A percentile compares a stretch with the other conserved stretches of the same genome.
Evolutionary conservation across 2,329 filamentous ascomycete species (phyloP).

Genomic region (Onygenales sp.): DNA sequence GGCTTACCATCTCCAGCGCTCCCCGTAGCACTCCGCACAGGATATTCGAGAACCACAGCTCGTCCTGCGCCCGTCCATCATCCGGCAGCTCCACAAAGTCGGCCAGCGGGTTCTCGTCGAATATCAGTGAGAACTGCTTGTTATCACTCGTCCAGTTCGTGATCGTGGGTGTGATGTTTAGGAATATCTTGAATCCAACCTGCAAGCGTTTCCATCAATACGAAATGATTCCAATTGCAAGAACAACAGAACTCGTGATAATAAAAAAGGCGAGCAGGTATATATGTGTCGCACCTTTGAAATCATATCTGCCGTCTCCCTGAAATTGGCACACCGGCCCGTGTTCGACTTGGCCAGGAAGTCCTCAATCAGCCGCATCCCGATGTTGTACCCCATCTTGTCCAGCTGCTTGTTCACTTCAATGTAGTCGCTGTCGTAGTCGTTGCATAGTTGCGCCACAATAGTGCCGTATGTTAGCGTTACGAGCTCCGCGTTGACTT

Average conservation of each 20-base stretch:
- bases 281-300: slow-evolving; percentile 54
- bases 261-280: not conserved
- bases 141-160: slow-evolving; percentile 94
- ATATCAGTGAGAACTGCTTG: slow-evolving; percentile 91
- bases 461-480: slow-evolving; percentile 97
- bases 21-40: slow-evolving; percentile 87
- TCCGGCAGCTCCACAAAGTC: slow-evolving; percentile 97
- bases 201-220: slow-evolving; percentile 27
- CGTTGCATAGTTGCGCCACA: slow-evolving; percentile 90
- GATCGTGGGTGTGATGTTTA: slow-evolving; percentile 88
- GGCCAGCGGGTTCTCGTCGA: slow-evolving; percentile 92
- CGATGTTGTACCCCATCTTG: slow-evolving; percentile 99
- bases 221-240: not conserved
- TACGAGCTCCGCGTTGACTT: slow-evolving; percentile 95
- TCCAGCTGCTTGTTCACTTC: slow-evolving; percentile 98
- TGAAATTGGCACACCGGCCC: slow-evolving; percentile 81
- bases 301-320: slow-evolving; percentile 95
- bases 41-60: slow-evolving; percentile 98
- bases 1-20: slow-evolving; percentile 80
- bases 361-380: slow-evolving; percentile 89
- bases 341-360: slow-evolving; percentile 93
- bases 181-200: slow-evolving; percentile 98
- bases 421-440: slow-evolving; percentile 86
- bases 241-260: no score
- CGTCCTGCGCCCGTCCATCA: slow-evolving; percentile 88